Base-by-base conservation (phyloP, 257 asterid species). In the Fraxinus americana region DNA sequence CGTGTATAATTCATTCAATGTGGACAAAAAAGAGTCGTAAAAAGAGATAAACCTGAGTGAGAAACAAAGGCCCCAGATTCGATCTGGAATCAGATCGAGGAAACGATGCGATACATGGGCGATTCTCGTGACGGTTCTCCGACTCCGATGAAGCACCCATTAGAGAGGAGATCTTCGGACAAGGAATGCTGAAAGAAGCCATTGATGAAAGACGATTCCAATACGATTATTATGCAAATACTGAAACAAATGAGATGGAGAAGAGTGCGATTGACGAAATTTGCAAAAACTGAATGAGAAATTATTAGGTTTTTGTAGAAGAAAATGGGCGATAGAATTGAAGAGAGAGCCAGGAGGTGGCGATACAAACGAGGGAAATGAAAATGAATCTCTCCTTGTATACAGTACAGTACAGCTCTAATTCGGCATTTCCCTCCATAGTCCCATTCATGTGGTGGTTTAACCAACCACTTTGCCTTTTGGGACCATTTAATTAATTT, bases 111-210 rank as follows among this genome's bases (percentile, higher is more conserved):
- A 34, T n/a, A 72, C 74, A 65, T 59, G 29, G 72, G 67, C 71
- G 71, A 23, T 27, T 71, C 36, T 72, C 79, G 19, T 84, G 67
- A 79, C 52, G 34, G 57, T 21, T 50, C 50, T 59, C 34, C 50
- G 85, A 70, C 70, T 84, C 83, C 34, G 86, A 78, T 16, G 91
- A 85, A 74, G 83, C 86, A 57, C 81, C 80, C 45, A 81, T 39
- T 57, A 79, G 57, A 34, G 84, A 83, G 73, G 86, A 68, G 54
- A 83, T 83, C 81, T 87, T 89, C 52, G 88, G 89, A 72, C 83
- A 82, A 27, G 87, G 89, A 59, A 78, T 83, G 74, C 82, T 77
- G 72, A 85, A 84, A 77, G 91, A 89, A 38, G 93, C 89, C 91
- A 87, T 89, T 61, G 87, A 21, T 67, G 73, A 85, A 67, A 19